A percentile compares a stretch with the other conserved stretches of the same genome.
Conservation (phyloP, 176 grass and related monocot genomes). For the Pontederia crassipes region DNA sequence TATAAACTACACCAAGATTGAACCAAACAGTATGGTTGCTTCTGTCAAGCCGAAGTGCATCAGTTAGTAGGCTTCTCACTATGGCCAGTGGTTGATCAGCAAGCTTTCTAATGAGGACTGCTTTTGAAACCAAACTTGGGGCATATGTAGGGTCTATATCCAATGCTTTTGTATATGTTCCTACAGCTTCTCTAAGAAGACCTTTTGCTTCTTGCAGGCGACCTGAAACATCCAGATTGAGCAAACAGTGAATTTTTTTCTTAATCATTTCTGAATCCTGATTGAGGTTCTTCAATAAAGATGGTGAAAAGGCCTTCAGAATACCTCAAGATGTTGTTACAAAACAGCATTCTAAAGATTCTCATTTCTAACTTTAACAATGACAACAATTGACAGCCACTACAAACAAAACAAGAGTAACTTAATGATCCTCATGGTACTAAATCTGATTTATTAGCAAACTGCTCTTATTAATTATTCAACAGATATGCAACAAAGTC, state of each 20-base stretch:
- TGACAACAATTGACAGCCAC: no score
- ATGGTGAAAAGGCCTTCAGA: no score
- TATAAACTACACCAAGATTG: slow-evolving; percentile 70
- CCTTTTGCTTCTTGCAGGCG: slow-evolving; percentile 59
- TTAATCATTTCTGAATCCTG: no score
- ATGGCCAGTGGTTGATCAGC: slow-evolving; percentile 46
- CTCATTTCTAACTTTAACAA: no score
- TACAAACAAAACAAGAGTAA: no score
- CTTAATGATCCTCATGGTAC: no score
- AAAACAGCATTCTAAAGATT: no score
- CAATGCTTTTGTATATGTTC: slow-evolving; percentile 61
- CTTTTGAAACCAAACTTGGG: slow-evolving; percentile 67
- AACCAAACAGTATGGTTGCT: slow-evolving; percentile 88
- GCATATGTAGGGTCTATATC: slow-evolving; percentile 71
- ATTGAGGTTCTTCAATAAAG: no score
- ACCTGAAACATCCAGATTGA: slow-evolving; percentile 37
- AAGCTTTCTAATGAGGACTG: slow-evolving; percentile 50
- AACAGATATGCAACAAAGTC: no score
- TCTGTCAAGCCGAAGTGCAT: slow-evolving; percentile 77
- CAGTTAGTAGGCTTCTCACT: slow-evolving; percentile 55
- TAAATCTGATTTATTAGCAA: no score
- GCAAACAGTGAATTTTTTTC: neutral
- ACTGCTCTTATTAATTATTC: no score
- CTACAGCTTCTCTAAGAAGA: slow-evolving; percentile 52
- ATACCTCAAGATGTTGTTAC: no score